These are phyloP conservation scores for Gracilaria domingensis DNA, from an alignment of 23 red algal species.

Conservation along the genomic window DNA sequence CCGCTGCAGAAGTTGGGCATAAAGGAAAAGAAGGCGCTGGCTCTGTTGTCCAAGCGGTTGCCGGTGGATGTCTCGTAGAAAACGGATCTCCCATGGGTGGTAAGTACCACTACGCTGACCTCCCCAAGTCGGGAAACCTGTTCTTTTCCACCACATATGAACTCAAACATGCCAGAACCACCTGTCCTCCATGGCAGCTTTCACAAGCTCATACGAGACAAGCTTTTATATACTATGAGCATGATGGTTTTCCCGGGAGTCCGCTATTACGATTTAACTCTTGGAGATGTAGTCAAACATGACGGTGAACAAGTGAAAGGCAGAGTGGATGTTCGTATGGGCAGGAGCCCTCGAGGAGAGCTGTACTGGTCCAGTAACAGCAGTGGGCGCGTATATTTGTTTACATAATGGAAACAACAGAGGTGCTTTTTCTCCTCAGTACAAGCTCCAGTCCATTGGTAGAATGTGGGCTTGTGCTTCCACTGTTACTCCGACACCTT, in stretches of 20 bases:
- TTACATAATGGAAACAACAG: too few species aligned
- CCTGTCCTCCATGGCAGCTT: constrained; percentile 6
- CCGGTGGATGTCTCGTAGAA: constrained; percentile 55
- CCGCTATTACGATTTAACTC: constrained; percentile 1
- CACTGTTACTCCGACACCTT: not conserved
- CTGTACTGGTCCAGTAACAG: constrained; percentile 68
- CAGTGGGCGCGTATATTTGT: constrained; percentile 49
- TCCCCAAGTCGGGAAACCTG: constrained; percentile 52
- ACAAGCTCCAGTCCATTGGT: too few species aligned
- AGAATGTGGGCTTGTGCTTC: constrained; percentile 65
- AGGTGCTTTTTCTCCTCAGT: too few species aligned
- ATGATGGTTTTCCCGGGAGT: not conserved
- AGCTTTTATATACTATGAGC: not conserved
- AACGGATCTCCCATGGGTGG: constrained; percentile 51
- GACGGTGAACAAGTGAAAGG: not conserved
- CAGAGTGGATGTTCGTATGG: constrained; percentile 50
- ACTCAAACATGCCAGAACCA: constrained; percentile 24
- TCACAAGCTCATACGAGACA: constrained; percentile 42
- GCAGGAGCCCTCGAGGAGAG: constrained; percentile 18
- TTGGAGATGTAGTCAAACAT: constrained; percentile 32
- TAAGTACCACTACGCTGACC: constrained; percentile 53
- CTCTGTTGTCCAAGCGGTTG: constrained; percentile 57
- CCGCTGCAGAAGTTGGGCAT: constrained; percentile 48
- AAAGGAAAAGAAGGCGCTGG: constrained; percentile 21
- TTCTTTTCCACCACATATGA: constrained; percentile 37